Percentiles rank a stretch among this genome's conserved stretches.
These are phyloP conservation scores for Penicillium bovifimosum DNA, from an alignment of 495 filamentous ascomycete species.

Conservation along the genomic window DNA sequence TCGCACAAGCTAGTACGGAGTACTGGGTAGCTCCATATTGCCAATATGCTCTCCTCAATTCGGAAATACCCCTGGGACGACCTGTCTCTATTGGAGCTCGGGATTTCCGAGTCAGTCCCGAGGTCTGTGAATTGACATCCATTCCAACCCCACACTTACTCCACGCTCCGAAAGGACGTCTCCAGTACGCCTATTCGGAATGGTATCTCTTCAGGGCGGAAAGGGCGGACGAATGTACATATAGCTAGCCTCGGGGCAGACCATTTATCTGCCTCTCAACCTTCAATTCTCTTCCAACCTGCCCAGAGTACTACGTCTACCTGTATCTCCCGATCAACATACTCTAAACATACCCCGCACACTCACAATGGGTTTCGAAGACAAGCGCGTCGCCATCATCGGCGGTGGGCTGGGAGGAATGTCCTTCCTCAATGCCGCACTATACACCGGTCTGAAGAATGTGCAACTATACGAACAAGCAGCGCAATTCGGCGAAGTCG, in stretches of 20 bases:
- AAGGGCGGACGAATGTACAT: constrained; percentile 9
- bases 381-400: constrained; percentile 46
- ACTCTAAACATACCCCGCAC: neutral
- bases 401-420: constrained; percentile 56
- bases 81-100: neutral
- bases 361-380: constrained; percentile 26
- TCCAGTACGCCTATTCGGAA: constrained; percentile 15
- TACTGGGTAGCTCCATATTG: neutral
- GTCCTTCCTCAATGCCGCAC: constrained; percentile 33
- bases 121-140: constrained; percentile 8
- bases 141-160: constrained; percentile 15
- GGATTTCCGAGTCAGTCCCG: constrained; percentile 10
- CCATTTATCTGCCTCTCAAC: neutral
- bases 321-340: neutral
- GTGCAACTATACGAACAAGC: constrained; percentile 49
- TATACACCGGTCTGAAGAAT: constrained; percentile 48
- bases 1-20: neutral
- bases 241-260: neutral
- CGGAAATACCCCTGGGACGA: neutral
- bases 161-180: constrained; percentile 21
- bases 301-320: neutral
- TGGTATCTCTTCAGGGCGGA: constrained; percentile 11
- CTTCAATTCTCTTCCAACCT: neutral
- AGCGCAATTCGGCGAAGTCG: constrained; percentile 46
- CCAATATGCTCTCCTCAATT: neutral